Base-by-base conservation (phyloP, 768 basidiomycete species). In the Leccinellum rugosiceps region DNA sequence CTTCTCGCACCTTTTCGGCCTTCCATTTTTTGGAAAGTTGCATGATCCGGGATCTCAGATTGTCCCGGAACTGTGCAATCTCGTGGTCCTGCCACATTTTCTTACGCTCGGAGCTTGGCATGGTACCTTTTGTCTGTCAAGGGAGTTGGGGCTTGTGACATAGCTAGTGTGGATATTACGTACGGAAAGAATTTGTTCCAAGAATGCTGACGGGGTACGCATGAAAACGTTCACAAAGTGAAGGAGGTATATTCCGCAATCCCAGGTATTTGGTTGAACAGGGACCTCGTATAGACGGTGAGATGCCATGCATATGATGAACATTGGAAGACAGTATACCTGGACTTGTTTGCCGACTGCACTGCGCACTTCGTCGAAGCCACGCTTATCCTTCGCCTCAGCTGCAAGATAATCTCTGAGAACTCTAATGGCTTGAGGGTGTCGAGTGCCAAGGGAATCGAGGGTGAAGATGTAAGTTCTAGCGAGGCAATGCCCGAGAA, bases 191-290 rank as follows among this genome's bases (percentile, higher is more conserved):
- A 92, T 86, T 31, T 79, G 72, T 9, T 76, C 61, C 52, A 78
- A 75, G 56, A 86, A 83, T 17, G 73, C 67, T 0, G 70, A 65
- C 0, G 92, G 88, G 53, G 88, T 74, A 8, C 68, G 73, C 72
- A 97, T 82, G 67, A 98, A 91, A 0, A 82, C 83, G 63, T 85
- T 77, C 8, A 87, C 89, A 51, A 92, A 92, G 66, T 98, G 94
- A 11, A 98, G 76, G 13, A 98, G 78, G 70, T 92, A 99, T 28
- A 97, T 69, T 6, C 97, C 97, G 63, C 97, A 99, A 70, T 98
- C 95, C 66, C 87, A 91, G 61, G 78, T 91, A 68, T 98, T 98
- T 15, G 85, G 84, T 68, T 99, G 97, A 23, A 77, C 76, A 4
- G 96, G 96, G 4, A 94, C 92, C 92, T 96, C 19, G 41, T 43